phyloP scores from a whole-genome alignment of 805 yeast species.

The Sugiyamaella smithiae region DNA sequence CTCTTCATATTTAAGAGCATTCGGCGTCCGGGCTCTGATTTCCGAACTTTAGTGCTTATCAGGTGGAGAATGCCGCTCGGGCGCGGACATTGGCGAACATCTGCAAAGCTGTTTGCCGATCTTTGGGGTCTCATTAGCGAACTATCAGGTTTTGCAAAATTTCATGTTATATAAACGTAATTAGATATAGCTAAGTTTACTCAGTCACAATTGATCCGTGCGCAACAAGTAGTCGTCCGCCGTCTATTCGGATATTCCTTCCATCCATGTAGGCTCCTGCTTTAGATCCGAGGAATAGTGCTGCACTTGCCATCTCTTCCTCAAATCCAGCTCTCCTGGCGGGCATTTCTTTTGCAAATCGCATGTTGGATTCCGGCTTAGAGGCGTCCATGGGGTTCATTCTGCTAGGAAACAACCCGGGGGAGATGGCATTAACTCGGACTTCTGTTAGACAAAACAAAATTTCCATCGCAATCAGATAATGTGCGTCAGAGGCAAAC shows the following conservation, averaged over 20 bases:
- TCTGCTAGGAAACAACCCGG: slow-evolving; percentile 1
- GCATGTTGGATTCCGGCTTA: slow-evolving; percentile 1
- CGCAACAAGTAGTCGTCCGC: not conserved
- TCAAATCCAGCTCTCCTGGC: not conserved
- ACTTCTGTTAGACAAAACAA: not conserved
- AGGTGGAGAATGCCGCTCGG: not conserved
- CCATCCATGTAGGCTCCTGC: slow-evolving; percentile 3
- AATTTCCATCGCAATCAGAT: no score
- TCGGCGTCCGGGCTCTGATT: not conserved
- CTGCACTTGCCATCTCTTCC: slow-evolving; percentile 4
- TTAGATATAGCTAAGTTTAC: no score
- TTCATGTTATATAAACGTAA: no score
- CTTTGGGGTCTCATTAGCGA: not conserved
- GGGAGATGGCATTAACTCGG: slow-evolving; percentile 11
- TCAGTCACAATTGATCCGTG: slow-evolving; percentile 2
- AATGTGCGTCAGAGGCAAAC: no score
- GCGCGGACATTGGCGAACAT: not conserved
- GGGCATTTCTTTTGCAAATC: not conserved
- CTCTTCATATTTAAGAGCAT: not conserved
- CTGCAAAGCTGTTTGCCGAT: not conserved
- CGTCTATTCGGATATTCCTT: not conserved
- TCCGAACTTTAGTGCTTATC: not conserved
- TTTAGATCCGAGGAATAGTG: slow-evolving; percentile 1
- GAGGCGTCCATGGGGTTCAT: slow-evolving; percentile 7
- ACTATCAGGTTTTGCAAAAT: not conserved